Evolutionary conservation across 208 protist genomes (phyloP).

Genomic region (Trypanosomatidae sp.): DNA sequence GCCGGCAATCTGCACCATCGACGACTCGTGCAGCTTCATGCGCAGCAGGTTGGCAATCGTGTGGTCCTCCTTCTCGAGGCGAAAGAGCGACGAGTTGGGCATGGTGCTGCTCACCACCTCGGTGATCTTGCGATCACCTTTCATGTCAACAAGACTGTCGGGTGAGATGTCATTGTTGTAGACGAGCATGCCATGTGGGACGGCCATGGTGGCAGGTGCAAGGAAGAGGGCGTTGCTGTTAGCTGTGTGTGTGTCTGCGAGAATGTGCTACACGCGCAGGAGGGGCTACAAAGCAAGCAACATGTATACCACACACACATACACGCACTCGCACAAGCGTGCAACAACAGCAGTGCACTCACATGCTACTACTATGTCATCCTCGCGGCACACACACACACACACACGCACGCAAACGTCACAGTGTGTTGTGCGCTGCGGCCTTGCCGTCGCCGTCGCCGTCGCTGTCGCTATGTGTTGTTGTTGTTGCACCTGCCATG

Average conservation of each 20-base stretch:
- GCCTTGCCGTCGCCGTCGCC: no score
- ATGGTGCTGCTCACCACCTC: conserved; percentile 67
- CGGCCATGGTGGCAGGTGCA: conserved; percentile 15
- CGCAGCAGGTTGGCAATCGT: conserved; percentile 80
- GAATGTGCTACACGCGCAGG: not conserved
- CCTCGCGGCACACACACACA: no score
- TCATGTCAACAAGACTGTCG: conserved; percentile 78
- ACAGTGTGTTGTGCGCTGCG: no score
- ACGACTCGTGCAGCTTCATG: conserved; percentile 78
- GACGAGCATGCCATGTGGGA: conserved; percentile 83
- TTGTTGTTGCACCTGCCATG: no score
- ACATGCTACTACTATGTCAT: no score
- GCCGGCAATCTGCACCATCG: conserved; percentile 72
- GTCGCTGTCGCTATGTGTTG: no score
- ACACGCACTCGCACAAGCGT: no score
- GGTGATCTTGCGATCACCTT: conserved; percentile 64
- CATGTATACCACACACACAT: no score
- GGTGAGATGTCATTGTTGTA: conserved; percentile 86
- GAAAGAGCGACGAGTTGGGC: conserved; percentile 82
- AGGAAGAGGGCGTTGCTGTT: not conserved
- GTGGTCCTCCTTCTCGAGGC: conserved; percentile 85
- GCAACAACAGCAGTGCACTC: no score
- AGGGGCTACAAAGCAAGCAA: no score
- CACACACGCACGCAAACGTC: no score
- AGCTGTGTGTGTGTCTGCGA: no score